Conservation (phyloP, 176 grass and related monocot genomes). For the Neostapfia colusana region DNA sequence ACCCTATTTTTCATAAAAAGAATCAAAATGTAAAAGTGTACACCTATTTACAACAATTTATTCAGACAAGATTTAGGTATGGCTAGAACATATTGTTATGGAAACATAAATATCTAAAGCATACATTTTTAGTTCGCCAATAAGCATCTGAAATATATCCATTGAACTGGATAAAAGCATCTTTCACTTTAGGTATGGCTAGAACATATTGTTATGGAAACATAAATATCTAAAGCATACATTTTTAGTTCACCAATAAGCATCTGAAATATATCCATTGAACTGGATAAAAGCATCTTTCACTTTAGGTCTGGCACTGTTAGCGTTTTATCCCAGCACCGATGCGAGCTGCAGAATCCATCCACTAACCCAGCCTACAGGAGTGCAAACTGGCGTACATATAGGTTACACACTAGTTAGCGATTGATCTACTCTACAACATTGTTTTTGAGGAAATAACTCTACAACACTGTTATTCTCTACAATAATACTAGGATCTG, state of each 20-base stretch:
- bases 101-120: neutral
- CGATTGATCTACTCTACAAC: neutral
- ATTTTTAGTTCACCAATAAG: neutral
- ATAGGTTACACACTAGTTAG: neutral
- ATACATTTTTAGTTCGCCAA: neutral
- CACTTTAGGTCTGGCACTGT: neutral
- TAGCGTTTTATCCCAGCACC: neutral
- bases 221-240: neutral
- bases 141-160: neutral
- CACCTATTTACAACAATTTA: neutral
- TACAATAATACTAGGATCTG: neutral
- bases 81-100: neutral
- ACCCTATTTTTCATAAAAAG: neutral
- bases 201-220: too few relatives aligned
- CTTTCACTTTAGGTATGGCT: neutral
- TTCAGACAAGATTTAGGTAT: neutral
- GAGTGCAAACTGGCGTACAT: neutral
- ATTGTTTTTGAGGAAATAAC: too few relatives aligned
- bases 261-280: neutral
- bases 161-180: neutral
- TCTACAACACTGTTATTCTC: neutral
- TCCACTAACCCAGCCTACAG: neutral
- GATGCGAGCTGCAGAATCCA: neutral
- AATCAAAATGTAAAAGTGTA: neutral
- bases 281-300: neutral